Percentiles rank a stretch among this genome's conserved stretches.
These are phyloP conservation scores for Phytophthora palmivora DNA, from an alignment of 352 stramenopile genomes.

Conservation along the genomic window DNA sequence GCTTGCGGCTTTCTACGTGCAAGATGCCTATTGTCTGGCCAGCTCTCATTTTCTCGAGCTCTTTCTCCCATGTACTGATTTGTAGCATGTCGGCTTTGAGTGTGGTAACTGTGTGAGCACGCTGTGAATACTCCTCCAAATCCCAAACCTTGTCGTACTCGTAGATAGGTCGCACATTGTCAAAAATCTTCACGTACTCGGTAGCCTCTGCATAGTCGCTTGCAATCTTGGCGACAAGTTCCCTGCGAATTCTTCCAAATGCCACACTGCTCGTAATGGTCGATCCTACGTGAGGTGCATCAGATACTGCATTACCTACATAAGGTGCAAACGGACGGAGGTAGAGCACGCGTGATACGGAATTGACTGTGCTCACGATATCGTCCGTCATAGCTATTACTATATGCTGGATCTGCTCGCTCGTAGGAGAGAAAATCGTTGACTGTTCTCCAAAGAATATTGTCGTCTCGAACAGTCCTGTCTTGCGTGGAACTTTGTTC, in stretches of 20 bases:
- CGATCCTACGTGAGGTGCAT: constrained; percentile 78
- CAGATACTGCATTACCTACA: constrained; percentile 66
- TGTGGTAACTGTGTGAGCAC: constrained; percentile 84
- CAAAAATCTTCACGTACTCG: constrained; percentile 94
- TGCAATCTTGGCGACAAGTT: constrained; percentile 87
- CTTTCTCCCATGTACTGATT: constrained; percentile 93
- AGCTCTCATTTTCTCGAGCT: constrained; percentile 94
- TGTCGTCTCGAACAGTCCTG: constrained; percentile 94
- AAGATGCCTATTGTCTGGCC: constrained; percentile 93
- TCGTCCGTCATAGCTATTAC: constrained; percentile 89
- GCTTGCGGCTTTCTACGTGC: constrained; percentile 93
- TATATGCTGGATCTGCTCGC: constrained; percentile 90
- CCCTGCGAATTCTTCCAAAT: constrained; percentile 78
- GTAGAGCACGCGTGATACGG: constrained; percentile 90
- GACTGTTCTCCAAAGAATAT: constrained; percentile 88
- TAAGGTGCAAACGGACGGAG: constrained; percentile 87
- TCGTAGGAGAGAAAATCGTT: constrained; percentile 89
- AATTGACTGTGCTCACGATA: constrained; percentile 91
- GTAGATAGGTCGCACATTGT: constrained; percentile 92
- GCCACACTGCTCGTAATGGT: constrained; percentile 76
- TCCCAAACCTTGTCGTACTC: constrained; percentile 93
- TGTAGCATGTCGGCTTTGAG: constrained; percentile 92
- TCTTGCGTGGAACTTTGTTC: constrained; percentile 87
- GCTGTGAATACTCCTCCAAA: constrained; percentile 87
- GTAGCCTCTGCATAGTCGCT: constrained; percentile 88